A percentile compares a stretch with the other conserved stretches of the same genome.
Evolutionary conservation across 2,329 filamentous ascomycete species (phyloP).

Genomic region (Cercospora canescens): DNA sequence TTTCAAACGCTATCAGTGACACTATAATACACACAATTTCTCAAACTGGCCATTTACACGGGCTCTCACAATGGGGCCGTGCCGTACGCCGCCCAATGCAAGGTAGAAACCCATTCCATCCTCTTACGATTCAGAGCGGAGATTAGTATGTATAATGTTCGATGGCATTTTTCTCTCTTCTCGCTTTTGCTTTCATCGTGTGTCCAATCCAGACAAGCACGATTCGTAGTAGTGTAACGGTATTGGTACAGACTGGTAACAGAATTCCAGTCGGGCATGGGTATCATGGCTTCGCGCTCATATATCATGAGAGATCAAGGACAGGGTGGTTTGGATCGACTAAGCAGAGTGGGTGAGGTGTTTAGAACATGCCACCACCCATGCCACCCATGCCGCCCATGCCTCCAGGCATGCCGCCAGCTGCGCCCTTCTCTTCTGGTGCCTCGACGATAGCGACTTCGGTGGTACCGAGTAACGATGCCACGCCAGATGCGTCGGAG

Average conservation of each 20-base stretch:
- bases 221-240: constrained; percentile 11
- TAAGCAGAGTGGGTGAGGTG: constrained; percentile 3
- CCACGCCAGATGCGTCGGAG: constrained; percentile 91
- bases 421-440: constrained; percentile 80
- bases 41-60: constrained; percentile 7
- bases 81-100: constrained; percentile 13
- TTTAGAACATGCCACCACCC: constrained; percentile 45
- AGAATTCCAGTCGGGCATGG: constrained; percentile 12
- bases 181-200: neutral
- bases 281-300: constrained; percentile 22
- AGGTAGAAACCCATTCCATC: neutral
- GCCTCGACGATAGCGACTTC: constrained; percentile 98
- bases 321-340: neutral
- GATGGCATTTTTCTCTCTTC: constrained; percentile 1
- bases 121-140: constrained; percentile 13
- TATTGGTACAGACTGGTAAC: constrained; percentile 18
- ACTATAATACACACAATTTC: constrained; percentile 16
- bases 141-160: constrained; percentile 8
- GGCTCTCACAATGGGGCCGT: constrained; percentile 3
- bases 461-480: constrained; percentile 93
- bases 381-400: constrained; percentile 64
- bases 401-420: constrained; percentile 50
- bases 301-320: constrained; percentile 21
- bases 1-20: constrained; percentile 18
- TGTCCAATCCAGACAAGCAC: constrained; percentile 9